Base-by-base conservation (phyloP, 441 rosid species). In the Gossypium schwendimanii region DNA sequence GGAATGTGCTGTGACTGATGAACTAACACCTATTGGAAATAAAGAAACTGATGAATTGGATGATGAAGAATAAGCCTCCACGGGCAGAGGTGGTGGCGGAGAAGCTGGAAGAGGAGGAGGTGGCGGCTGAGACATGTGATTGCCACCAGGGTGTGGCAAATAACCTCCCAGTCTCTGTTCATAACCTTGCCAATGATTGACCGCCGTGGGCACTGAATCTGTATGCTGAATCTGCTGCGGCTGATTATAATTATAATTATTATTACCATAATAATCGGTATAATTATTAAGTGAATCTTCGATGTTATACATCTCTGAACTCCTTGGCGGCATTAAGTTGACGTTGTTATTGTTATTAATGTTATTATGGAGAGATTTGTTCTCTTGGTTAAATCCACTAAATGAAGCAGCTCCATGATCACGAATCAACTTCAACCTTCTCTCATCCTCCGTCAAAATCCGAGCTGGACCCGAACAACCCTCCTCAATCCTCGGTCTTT, bases 371-470 rank as follows among this genome's bases (percentile, higher is more conserved):
- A 24, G 18, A 71, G 52, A 71, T 15, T 17, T 59, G 44, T 44
- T 59, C 39, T 71, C 74, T 24, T 44, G 54, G 54, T 15, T 45
- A 59, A 45, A 59, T 45, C 77, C 62, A 49, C 55, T 15, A 47
- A 53, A 64, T 24, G 53, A 57, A 50, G 69, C 71, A 44, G 79
- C 79, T 54, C 98, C 97, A 36, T 94, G 96, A 75, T 94, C 96
- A 15, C 85, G 88, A 28, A 94, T 88, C 81, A 92, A 80, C 90
- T 87, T 89, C 83, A 92, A 79, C 76, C 98, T 82, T 54, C 96
- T 92, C 75, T 92, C 97, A 28, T 84, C 76, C 4, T 89, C 96
- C 28, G 77, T 79, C 0, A 72, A 79, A 81, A 57, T 68, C 61
- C 63, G 50, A 45, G 64, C 53, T 15, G 67, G 72, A 75, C 71